A percentile compares a stretch with the other conserved stretches of the same genome.
phyloP scores from a whole-genome alignment of 306 rosid species.

The Cajanus cajan region DNA sequence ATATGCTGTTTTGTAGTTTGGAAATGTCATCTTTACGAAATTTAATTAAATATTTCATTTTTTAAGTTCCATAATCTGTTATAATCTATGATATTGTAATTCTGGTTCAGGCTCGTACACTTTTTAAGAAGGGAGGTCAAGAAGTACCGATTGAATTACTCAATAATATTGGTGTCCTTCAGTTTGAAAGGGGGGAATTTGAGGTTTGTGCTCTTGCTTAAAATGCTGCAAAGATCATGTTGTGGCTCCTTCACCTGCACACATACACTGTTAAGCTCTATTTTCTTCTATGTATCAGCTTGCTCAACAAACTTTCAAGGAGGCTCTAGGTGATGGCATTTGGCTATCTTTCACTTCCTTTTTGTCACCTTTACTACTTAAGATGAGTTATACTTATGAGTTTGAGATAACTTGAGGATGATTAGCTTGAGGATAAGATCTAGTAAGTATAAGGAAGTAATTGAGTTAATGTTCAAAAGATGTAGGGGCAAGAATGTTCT shows the following conservation, averaged over 20 bases:
- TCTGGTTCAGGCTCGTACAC: conserved; percentile 68
- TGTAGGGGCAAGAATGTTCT: too few relatives aligned
- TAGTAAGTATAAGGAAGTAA: too few relatives aligned
- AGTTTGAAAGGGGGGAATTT: conserved; percentile 95
- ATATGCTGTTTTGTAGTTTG: conserved; percentile 31
- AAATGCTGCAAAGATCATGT: conserved; percentile 22
- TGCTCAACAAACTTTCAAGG: conserved; percentile 86
- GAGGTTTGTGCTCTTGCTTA: conserved; percentile 67
- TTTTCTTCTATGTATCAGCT: conserved; percentile 57
- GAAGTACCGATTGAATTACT: conserved; percentile 84
- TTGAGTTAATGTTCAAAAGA: too few relatives aligned
- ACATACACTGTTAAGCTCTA: conserved; percentile 1
- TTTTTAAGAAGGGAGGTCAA: conserved; percentile 80
- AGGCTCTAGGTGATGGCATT: conserved; percentile 94
- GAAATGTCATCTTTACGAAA: conserved; percentile 20
- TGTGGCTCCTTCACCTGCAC: conserved; percentile 19
- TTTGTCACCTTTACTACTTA: conserved; percentile 69
- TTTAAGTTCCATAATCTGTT: conserved; percentile 32
- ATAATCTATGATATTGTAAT: conserved; percentile 26
- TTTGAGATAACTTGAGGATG: too few relatives aligned
- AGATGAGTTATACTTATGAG: too few relatives aligned
- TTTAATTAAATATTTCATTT: conserved; percentile 9
- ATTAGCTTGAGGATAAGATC: too few relatives aligned
- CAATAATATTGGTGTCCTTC: conserved; percentile 94
- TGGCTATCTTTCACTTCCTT: conserved; percentile 70